Evolutionary conservation across 1,139 yeast genomes (phyloP).

Genomic region (Pichia sp.): DNA sequence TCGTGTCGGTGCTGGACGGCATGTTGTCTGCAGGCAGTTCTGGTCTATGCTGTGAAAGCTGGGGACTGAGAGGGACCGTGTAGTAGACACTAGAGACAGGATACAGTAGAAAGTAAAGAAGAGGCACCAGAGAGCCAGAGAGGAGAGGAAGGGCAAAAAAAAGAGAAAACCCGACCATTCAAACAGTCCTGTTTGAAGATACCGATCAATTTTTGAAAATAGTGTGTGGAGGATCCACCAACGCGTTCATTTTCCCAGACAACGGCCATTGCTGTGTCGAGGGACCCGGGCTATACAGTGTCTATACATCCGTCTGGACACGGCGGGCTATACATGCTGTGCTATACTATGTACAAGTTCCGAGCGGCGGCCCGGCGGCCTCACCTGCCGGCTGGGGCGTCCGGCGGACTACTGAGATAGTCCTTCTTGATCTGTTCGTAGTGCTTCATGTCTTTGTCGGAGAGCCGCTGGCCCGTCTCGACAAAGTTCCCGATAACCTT

Average conservation of each 20-base stretch:
- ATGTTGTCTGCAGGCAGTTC: background rate
- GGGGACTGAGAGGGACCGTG: background rate
- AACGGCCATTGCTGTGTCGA: background rate
- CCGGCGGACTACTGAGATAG: slow-evolving; percentile 14
- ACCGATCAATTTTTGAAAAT: background rate
- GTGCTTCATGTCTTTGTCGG: slow-evolving; percentile 24
- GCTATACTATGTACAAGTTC: background rate
- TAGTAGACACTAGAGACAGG: background rate
- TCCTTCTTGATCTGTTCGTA: slow-evolving; percentile 26
- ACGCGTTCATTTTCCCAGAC: background rate
- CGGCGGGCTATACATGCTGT: background rate
- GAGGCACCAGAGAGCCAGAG: background rate
- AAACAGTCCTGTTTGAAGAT: background rate
- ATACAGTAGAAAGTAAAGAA: background rate
- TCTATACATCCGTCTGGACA: background rate
- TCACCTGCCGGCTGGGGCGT: background rate
- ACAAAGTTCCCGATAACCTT: slow-evolving; percentile 53
- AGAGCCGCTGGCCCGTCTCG: slow-evolving; percentile 27
- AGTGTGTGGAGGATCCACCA: background rate
- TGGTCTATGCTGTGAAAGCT: no score
- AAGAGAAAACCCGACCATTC: background rate
- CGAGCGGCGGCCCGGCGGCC: background rate
- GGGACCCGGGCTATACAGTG: background rate
- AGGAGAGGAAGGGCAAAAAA: background rate
- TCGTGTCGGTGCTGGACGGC: background rate